Evolutionary conservation across 1,284 basidiomycete species (phyloP).

Genomic region (Anthracocystis walkeri): DNA sequence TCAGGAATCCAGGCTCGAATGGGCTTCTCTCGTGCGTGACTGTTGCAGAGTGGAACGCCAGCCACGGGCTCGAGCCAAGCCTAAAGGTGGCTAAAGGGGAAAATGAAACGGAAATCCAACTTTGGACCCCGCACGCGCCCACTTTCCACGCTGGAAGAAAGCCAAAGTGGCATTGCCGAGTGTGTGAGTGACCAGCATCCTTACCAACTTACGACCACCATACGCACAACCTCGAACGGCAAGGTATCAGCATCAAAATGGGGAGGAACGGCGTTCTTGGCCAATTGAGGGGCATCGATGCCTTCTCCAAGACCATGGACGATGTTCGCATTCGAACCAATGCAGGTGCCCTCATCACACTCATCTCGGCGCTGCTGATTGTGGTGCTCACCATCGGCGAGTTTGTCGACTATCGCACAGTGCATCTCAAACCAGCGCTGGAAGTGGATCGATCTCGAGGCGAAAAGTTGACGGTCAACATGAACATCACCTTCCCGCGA

Average conservation of each 20-base stretch:
- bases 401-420: slow-evolving; percentile 91
- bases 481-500: slow-evolving; percentile 95
- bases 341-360: slow-evolving; percentile 75
- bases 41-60: neutral
- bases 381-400: slow-evolving; percentile 90
- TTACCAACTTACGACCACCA: neutral
- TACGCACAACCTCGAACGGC: neutral
- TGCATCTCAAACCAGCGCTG: slow-evolving; percentile 74
- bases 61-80: neutral
- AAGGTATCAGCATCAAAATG: slow-evolving; percentile 26
- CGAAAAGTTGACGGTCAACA: slow-evolving; percentile 88
- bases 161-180: slow-evolving; percentile 6
- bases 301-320: slow-evolving; percentile 83
- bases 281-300: slow-evolving; percentile 77
- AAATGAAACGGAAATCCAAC: slow-evolving; percentile 1
- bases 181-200: neutral
- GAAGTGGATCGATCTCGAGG: slow-evolving; percentile 85
- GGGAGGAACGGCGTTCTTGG: slow-evolving; percentile 58
- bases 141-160: slow-evolving; percentile 42
- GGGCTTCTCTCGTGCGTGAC: neutral
- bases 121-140: slow-evolving; percentile 25
- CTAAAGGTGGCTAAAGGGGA: neutral
- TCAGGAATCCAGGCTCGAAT: too few relatives aligned
- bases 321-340: slow-evolving; percentile 69
- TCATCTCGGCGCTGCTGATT: slow-evolving; percentile 91